A percentile compares a stretch with the other conserved stretches of the same genome.
Conservation (phyloP, 768 basidiomycete genomes). For the Lactifluus hygrophoroides region DNA sequence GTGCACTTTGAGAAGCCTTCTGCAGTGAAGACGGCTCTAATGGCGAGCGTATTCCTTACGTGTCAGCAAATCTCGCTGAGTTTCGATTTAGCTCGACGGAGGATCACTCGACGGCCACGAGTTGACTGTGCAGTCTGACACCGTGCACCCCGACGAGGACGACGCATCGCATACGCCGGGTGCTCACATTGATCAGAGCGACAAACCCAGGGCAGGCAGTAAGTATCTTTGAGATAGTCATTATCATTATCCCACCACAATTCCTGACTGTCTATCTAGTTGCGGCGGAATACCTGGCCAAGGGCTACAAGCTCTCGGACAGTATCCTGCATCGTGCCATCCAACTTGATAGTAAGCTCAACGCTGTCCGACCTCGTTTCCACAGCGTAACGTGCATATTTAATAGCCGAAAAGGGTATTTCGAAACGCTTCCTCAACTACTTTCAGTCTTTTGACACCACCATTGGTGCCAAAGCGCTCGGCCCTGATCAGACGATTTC, state of each 20-base stretch:
- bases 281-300: constrained; percentile 89
- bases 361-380: not conserved
- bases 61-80: not conserved
- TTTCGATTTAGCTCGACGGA: constrained; percentile 48
- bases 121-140: constrained; percentile 64
- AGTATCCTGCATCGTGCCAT: constrained; percentile 69
- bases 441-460: constrained; percentile 61
- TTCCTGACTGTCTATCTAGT: constrained; percentile 35
- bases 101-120: constrained; percentile 66
- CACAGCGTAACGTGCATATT: not conserved
- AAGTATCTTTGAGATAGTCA: constrained; percentile 24
- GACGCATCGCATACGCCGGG: constrained; percentile 32
- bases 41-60: constrained; percentile 36
- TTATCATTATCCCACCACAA: not conserved
- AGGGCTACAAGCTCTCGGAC: constrained; percentile 80
- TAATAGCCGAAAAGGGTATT: constrained; percentile 73
- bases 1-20: constrained; percentile 79
- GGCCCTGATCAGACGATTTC: constrained; percentile 80
- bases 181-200: constrained; percentile 61
- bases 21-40: constrained; percentile 79
- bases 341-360: constrained; percentile 56
- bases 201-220: constrained; percentile 89
- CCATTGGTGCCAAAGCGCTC: constrained; percentile 58
- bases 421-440: constrained; percentile 77
- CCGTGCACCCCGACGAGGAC: constrained; percentile 47